Base-by-base conservation (phyloP, 177 flowering plant species). In the Vitis hybrid region DNA sequence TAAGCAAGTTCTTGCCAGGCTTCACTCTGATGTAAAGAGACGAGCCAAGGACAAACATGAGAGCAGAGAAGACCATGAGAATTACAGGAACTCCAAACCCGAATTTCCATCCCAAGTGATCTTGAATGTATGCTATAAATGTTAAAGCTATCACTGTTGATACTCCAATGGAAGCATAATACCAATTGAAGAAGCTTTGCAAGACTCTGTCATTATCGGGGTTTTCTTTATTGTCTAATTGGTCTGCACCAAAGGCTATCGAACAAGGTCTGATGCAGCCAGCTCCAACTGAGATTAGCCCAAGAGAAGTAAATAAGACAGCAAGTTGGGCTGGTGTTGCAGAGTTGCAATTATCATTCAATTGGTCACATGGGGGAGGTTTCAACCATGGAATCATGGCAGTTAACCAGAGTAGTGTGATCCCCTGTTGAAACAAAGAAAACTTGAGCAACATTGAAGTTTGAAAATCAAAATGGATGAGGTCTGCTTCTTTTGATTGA, bases 101-200 rank as follows among this genome's bases (percentile, higher is more conserved):
- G 28, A 77, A 67, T 10, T 73, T 76, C 90, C 93, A 87, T 4
- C 90, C 85, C 15, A 79, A 53, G 50, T 76, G 69, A 60, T 84
- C 88, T 75, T 84, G 84, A 65, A 86, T 60, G 31, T 86, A 87
- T 1, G 84, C 86, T 10, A 85, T 22, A 24, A 62, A 67, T 28
- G 83, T 75, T 2, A 70, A 31, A 18, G 73, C 85, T 49, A 73
- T 31, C 8, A 77, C 5, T 1, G 63, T 31, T 22, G 73, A 66
- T 17, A 65, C 19, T 17, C 38, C 18, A 14, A 49, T 31, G 3
- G 78, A 66, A 56, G 71, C 71, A 68, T 78, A 83, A 71, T 78
- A 89, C 88, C 89, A 89, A 17, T 62, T 78, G 72, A 87, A 86
- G 82, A 71, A 87, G 13, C 71, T 78, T 51, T 77, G 80, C n/a